These are phyloP conservation scores for Monotropa hypopitys DNA, from an alignment of 179 eudicot genomes.

Conservation along the genomic window DNA sequence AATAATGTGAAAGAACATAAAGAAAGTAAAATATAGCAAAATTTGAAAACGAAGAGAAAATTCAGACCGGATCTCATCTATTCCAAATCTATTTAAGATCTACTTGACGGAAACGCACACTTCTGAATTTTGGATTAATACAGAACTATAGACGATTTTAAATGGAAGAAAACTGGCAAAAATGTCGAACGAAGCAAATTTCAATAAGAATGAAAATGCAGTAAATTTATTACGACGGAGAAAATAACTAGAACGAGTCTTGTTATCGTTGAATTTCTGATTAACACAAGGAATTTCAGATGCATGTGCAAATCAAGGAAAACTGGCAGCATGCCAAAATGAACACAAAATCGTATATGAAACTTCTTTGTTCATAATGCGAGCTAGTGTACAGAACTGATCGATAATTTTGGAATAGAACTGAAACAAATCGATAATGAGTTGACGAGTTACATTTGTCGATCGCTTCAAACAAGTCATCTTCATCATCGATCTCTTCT, in stretches of 20 bases:
- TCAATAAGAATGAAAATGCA: too few relatives aligned
- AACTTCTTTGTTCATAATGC: neutral
- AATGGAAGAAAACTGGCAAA: neutral
- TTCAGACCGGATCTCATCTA: neutral
- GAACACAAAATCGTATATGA: neutral
- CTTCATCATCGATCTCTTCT: constrained; percentile 85
- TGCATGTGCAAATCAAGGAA: too few relatives aligned
- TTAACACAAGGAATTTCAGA: neutral
- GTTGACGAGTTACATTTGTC: constrained; percentile 43
- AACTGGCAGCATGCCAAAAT: too few relatives aligned
- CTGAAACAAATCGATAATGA: neutral
- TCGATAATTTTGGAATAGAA: neutral
- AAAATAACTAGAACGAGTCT: neutral
- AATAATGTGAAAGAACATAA: neutral
- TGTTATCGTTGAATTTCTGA: neutral
- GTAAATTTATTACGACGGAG: too few relatives aligned
- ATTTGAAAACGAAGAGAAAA: neutral
- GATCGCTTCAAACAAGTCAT: constrained; percentile 79
- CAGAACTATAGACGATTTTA: neutral
- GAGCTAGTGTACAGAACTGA: neutral
- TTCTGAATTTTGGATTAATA: neutral
- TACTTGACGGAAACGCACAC: neutral
- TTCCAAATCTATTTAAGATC: neutral
- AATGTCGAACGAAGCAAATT: too few relatives aligned
- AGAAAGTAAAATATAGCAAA: neutral